Evolutionary conservation across 2,329 filamentous ascomycete genomes (phyloP).

Genomic region (Cladosporium halotolerans): DNA sequence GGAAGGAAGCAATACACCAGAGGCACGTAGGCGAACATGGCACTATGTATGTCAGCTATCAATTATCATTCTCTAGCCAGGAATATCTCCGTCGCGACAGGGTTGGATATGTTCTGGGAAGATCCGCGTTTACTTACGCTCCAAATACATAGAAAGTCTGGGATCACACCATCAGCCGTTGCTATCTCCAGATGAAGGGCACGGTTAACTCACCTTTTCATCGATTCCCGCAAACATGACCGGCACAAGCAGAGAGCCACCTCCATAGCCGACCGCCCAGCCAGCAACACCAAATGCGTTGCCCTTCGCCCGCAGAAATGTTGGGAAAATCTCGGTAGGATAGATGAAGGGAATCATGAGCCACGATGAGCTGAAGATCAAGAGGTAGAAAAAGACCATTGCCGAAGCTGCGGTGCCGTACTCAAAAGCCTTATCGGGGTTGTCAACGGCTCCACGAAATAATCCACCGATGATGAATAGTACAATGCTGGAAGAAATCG

Average conservation of each 20-base stretch:
- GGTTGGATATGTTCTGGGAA: background rate
- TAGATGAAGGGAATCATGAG: constrained; percentile 26
- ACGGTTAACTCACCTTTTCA: constrained; percentile 14
- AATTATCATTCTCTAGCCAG: constrained; percentile 2
- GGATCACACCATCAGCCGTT: background rate
- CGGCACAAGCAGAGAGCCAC: constrained; percentile 17
- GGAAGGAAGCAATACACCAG: constrained; percentile 23
- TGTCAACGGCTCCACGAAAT: constrained; percentile 3
- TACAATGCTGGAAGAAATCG: constrained; percentile 22
- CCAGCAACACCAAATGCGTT: constrained; percentile 15
- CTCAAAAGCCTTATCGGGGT: constrained; percentile 16
- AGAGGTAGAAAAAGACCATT: constrained; percentile 29
- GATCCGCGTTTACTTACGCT: constrained; percentile 4
- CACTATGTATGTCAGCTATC: constrained; percentile 20
- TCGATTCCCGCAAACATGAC: constrained; percentile 20
- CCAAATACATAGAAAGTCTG: constrained; percentile 6
- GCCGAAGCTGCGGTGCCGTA: constrained; percentile 29
- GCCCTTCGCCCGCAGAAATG: constrained; percentile 13
- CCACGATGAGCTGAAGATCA: constrained; percentile 29
- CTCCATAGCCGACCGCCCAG: constrained; percentile 19
- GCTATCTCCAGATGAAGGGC: background rate
- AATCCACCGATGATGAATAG: constrained; percentile 20
- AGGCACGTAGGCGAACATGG: constrained; percentile 20
- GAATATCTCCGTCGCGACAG: constrained; percentile 2
- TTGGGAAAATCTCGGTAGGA: constrained; percentile 15